A percentile compares a stretch with the other conserved stretches of the same genome.
Conservation (phyloP, 306 rosid species). For the Glycine tomentella region DNA sequence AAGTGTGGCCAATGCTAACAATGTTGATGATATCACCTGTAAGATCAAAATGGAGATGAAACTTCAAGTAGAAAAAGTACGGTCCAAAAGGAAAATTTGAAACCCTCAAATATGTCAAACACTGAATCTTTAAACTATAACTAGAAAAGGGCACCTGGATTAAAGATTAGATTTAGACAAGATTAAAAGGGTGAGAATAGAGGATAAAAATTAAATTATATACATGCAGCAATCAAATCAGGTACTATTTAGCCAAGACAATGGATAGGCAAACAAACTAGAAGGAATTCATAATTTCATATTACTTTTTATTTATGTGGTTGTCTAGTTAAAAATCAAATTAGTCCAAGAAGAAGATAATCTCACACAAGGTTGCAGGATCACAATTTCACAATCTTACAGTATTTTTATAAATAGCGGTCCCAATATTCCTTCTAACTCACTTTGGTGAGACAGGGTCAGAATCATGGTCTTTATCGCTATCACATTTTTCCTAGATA, state of each 20-base stretch:
- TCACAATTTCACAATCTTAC: neutral
- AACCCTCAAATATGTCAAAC: neutral
- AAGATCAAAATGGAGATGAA: conserved; percentile 45
- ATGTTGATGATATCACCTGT: conserved; percentile 90
- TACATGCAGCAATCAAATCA: neutral
- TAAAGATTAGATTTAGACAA: neutral
- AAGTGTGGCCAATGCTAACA: conserved; percentile 90
- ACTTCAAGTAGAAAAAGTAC: conserved; percentile 34
- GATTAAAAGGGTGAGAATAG: neutral
- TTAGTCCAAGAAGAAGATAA: neutral
- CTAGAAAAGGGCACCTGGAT: conserved; percentile 5
- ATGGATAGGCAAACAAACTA: neutral
- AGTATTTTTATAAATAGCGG: neutral
- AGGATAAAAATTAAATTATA: neutral
- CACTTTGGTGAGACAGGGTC: neutral
- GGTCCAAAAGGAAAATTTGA: conserved; percentile 21
- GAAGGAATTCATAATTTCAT: neutral
- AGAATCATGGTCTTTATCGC: neutral
- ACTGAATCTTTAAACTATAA: conserved; percentile 27
- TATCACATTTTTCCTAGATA: neutral
- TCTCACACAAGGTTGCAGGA: conserved; percentile 17
- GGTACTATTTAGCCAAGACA: conserved; percentile 8
- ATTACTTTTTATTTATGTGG: neutral
- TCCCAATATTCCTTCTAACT: neutral
- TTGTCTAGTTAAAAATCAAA: neutral